Conservation (phyloP, 2,329 filamentous ascomycete species). For the Teratosphaeriaceae sp. region DNA sequence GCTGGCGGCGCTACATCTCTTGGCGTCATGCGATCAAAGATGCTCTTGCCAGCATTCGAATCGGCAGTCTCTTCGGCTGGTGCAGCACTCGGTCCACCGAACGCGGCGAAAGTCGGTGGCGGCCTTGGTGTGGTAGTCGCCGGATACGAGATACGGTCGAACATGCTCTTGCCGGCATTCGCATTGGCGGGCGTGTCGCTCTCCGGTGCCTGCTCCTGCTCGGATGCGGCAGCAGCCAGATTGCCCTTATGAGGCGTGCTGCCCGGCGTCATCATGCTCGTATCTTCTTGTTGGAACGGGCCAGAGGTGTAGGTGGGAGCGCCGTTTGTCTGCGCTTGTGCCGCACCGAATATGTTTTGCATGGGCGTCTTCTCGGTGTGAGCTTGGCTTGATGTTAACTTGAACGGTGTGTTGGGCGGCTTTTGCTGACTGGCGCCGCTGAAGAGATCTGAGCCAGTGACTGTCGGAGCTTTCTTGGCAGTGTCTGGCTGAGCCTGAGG, state of each 20-base stretch:
- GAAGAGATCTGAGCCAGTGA: slow-evolving; percentile 8
- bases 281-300: slow-evolving; percentile 16
- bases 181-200: slow-evolving; percentile 9
- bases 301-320: slow-evolving; percentile 6
- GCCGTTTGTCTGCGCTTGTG: slow-evolving; percentile 6
- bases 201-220: slow-evolving; percentile 3
- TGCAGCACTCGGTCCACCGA: neutral
- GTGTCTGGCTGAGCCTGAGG: neutral
- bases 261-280: slow-evolving; percentile 21
- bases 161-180: slow-evolving; percentile 12
- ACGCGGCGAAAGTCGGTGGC: slow-evolving; percentile 6
- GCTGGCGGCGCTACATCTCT: slow-evolving; percentile 9
- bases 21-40: slow-evolving; percentile 13
- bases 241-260: slow-evolving; percentile 18
- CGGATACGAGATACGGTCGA: slow-evolving; percentile 10
- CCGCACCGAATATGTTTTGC: slow-evolving; percentile 2
- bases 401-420: neutral
- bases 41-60: slow-evolving; percentile 7
- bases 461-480: slow-evolving; percentile 5
- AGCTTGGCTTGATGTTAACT: neutral
- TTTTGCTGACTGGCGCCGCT: slow-evolving; percentile 5
- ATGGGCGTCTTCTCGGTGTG: slow-evolving; percentile 3
- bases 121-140: slow-evolving; percentile 8
- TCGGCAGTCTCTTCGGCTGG: slow-evolving; percentile 2
- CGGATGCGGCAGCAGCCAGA: slow-evolving; percentile 2